Percentiles rank a stretch among this genome's conserved stretches.
Evolutionary conservation across 2,329 filamentous ascomycete genomes (phyloP).

Genomic region (Calonectria pteridis): DNA sequence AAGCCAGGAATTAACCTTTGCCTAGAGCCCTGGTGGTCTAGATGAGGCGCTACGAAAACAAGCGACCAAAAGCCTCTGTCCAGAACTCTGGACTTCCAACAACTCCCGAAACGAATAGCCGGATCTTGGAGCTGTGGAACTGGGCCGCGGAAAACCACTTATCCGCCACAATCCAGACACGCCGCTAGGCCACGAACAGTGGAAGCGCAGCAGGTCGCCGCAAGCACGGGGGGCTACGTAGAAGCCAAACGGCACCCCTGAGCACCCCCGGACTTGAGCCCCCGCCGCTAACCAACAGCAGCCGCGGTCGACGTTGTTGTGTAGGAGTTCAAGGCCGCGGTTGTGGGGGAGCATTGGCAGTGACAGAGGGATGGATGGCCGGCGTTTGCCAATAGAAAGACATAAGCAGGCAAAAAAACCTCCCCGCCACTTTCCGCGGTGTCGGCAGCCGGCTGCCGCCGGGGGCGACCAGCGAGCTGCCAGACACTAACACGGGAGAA

Average conservation of each 20-base stretch:
- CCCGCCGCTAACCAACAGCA: constrained; percentile 33
- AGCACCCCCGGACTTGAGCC: constrained; percentile 38
- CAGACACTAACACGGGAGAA: not conserved
- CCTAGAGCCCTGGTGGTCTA: not conserved
- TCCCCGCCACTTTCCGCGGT: constrained; percentile 29
- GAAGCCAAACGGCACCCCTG: not conserved
- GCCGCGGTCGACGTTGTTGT: not conserved
- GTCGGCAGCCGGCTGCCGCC: constrained; percentile 25
- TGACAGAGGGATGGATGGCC: not conserved
- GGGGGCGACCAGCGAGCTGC: not conserved
- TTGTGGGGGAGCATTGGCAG: constrained; percentile 20
- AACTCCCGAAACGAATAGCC: constrained; percentile 46
- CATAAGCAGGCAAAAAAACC: not conserved
- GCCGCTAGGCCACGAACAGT: constrained; percentile 19
- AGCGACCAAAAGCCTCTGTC: not conserved
- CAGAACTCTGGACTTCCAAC: constrained; percentile 20
- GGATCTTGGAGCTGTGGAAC: constrained; percentile 11
- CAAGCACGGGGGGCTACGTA: not conserved
- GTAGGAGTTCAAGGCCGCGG: not conserved
- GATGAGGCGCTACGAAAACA: not conserved
- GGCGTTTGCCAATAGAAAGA: not conserved
- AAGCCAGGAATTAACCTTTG: not conserved
- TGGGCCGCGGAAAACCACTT: constrained; percentile 42
- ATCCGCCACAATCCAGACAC: constrained; percentile 35
- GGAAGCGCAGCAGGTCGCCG: not conserved